Percentiles rank a stretch among this genome's conserved stretches.
Evolutionary conservation across 306 rosid genomes (phyloP).

Genomic region (Biancaea sappan): DNA sequence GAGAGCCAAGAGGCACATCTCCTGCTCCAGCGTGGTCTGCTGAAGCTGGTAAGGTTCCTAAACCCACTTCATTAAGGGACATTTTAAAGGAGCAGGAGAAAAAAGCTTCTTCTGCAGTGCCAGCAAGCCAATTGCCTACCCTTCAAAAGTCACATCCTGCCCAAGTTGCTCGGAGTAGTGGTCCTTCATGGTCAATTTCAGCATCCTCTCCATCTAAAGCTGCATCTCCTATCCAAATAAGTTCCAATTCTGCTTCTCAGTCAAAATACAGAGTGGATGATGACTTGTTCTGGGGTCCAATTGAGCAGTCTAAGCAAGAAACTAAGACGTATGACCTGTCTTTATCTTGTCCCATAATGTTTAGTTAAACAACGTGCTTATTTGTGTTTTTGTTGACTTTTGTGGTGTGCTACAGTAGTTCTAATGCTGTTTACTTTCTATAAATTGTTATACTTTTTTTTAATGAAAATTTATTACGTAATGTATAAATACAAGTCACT

Average conservation of each 20-base stretch:
- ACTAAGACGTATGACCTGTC: slow-evolving; percentile 64
- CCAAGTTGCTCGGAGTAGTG: slow-evolving; percentile 48
- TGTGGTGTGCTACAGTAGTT: background rate
- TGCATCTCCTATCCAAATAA: slow-evolving; percentile 63
- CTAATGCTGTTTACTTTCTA: background rate
- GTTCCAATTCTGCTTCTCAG: slow-evolving; percentile 52
- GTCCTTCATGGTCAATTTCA: slow-evolving; percentile 67
- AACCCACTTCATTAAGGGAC: slow-evolving; percentile 79
- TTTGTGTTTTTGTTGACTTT: background rate
- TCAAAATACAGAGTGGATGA: slow-evolving; percentile 75
- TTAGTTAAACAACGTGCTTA: background rate
- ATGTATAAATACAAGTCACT: no score
- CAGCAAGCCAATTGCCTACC: slow-evolving; percentile 50
- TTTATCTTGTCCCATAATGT: background rate
- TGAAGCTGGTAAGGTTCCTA: slow-evolving; percentile 71
- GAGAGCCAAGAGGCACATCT: slow-evolving; percentile 58
- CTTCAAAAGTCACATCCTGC: slow-evolving; percentile 81
- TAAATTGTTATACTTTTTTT: no score
- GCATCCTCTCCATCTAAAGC: slow-evolving; percentile 76
- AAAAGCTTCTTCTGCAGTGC: slow-evolving; percentile 52
- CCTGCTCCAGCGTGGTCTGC: slow-evolving; percentile 85
- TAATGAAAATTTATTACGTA: no score
- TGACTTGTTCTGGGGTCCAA: slow-evolving; percentile 95
- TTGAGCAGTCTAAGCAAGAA: slow-evolving; percentile 80
- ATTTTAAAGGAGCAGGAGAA: slow-evolving; percentile 83